Conservation (phyloP, 495 filamentous ascomycete species). For the Neurospora sp. region DNA sequence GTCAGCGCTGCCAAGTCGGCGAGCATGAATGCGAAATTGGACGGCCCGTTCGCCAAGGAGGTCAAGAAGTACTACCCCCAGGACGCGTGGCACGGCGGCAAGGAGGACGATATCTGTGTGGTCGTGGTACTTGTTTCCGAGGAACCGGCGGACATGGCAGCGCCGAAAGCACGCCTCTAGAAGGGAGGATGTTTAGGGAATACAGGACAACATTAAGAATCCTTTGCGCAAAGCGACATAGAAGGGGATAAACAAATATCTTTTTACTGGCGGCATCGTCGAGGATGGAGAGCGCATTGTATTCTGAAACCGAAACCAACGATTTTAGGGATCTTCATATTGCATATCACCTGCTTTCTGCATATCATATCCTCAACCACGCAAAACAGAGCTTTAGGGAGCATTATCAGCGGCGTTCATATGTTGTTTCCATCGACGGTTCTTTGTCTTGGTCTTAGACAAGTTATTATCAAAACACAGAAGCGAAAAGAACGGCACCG, state of each 20-base stretch:
- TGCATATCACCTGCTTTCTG: not conserved
- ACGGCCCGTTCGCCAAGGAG: constrained; percentile 92
- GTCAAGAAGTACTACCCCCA: constrained; percentile 75
- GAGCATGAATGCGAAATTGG: constrained; percentile 62
- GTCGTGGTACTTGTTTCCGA: constrained; percentile 64
- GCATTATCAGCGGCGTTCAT: not conserved
- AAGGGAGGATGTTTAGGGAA: not conserved
- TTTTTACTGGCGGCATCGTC: not conserved
- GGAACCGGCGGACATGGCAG: constrained; percentile 30
- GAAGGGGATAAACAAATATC: not conserved
- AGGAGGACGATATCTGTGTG: constrained; percentile 84
- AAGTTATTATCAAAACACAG: not conserved
- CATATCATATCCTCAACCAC: not conserved
- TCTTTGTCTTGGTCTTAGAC: not conserved
- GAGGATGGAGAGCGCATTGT: not conserved
- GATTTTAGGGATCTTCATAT: not conserved
- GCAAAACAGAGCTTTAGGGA: not conserved
- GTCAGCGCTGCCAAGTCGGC: constrained; percentile 73
- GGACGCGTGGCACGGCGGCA: constrained; percentile 79
- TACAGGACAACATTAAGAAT: not conserved
- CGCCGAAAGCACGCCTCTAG: constrained; percentile 5
- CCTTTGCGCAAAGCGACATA: not conserved
- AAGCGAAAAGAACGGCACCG: not conserved
- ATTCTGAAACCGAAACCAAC: not conserved
- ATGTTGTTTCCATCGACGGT: not conserved